Percentiles rank a stretch among this genome's conserved stretches.
Evolutionary conservation across 768 basidiomycete genomes (phyloP).

Genomic region (Mycena galericulata): DNA sequence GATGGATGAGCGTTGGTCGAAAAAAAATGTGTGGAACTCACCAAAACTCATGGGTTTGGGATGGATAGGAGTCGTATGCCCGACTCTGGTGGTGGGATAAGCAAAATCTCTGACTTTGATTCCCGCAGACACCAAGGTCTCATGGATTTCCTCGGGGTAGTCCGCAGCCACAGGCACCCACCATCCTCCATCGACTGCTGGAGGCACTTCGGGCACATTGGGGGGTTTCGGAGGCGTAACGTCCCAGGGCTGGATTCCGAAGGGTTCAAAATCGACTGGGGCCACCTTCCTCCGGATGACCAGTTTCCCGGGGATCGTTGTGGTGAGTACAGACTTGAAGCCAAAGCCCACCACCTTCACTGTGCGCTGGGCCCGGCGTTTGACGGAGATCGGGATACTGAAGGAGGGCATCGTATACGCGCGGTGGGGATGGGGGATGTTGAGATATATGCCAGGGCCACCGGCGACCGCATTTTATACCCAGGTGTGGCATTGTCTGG

Average conservation of each 20-base stretch:
- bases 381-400: slow-evolving; percentile 23
- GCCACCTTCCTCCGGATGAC: slow-evolving; percentile 17
- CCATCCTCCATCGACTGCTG: too few relatives aligned
- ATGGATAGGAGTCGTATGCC: slow-evolving; percentile 10
- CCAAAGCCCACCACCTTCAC: slow-evolving; percentile 20
- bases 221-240: neutral
- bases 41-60: slow-evolving; percentile 7
- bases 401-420: neutral
- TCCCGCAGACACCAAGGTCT: slow-evolving; percentile 3
- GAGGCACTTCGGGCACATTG: neutral
- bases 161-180: neutral
- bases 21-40: slow-evolving; percentile 2
- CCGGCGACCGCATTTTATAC: slow-evolving; percentile 9
- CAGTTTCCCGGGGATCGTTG: slow-evolving; percentile 25
- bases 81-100: slow-evolving; percentile 17
- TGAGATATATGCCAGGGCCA: neutral
- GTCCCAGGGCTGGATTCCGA: neutral
- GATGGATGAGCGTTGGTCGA: neutral
- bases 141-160: slow-evolving; percentile 19
- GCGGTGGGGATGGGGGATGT: neutral
- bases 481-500: slow-evolving; percentile 7
- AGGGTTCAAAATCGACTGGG: neutral
- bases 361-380: slow-evolving; percentile 24
- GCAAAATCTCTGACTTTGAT: slow-evolving; percentile 36
- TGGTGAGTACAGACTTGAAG: slow-evolving; percentile 25